phyloP scores from a whole-genome alignment of 1,284 basidiomycete genomes.

The Peniophora sp. region DNA sequence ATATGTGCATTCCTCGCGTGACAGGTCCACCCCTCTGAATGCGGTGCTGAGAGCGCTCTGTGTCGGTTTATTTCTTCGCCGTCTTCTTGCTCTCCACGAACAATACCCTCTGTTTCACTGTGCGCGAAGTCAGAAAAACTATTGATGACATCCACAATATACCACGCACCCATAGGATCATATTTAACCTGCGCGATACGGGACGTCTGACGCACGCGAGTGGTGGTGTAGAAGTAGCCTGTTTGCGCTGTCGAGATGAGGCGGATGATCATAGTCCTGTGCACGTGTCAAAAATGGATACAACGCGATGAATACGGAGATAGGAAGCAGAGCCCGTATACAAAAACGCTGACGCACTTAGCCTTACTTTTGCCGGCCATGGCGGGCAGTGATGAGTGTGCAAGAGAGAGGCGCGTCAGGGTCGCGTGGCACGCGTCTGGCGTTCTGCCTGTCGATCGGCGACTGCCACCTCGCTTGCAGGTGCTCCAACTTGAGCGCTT shows the following conservation, averaged over 20 bases:
- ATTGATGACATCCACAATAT: not conserved
- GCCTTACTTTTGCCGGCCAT: not conserved
- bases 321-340: too few relatives aligned
- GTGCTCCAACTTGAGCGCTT: too few relatives aligned
- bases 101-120: constrained; percentile 66
- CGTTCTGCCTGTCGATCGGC: too few relatives aligned
- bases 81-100: constrained; percentile 76
- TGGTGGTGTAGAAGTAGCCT: constrained; percentile 84
- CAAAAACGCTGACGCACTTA: not conserved
- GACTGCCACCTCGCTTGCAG: too few relatives aligned
- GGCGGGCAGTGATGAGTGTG: not conserved
- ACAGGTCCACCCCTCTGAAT: too few relatives aligned
- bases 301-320: too few relatives aligned
- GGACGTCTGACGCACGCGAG: constrained; percentile 61
- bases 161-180: constrained; percentile 68
- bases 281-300: too few relatives aligned
- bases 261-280: constrained; percentile 76
- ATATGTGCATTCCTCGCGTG: too few relatives aligned
- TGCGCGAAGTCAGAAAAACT: not conserved
- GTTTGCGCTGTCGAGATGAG: constrained; percentile 86
- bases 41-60: too few relatives aligned
- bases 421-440: too few relatives aligned
- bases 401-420: too few relatives aligned
- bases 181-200: constrained; percentile 83
- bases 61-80: constrained; percentile 42